Evolutionary conservation across 1,139 yeast species (phyloP).

Genomic region (Sugiyamaella xylanicola): DNA sequence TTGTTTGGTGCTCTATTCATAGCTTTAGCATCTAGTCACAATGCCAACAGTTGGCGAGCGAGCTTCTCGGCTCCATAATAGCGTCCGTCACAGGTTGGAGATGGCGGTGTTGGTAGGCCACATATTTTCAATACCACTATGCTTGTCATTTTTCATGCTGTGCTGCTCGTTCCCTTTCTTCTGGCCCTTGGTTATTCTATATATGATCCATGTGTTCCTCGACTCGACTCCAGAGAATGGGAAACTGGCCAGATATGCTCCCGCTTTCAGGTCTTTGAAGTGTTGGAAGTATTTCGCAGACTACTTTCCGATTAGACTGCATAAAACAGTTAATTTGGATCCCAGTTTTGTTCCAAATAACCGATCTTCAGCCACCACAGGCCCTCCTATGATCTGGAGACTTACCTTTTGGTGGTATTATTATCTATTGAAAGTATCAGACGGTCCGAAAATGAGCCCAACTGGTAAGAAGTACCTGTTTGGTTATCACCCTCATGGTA

Average conservation of each 20-base stretch:
- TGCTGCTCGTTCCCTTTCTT: constrained; percentile 65
- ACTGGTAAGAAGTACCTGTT: constrained; percentile 65
- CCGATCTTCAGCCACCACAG: constrained; percentile 12
- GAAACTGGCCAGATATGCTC: constrained; percentile 58
- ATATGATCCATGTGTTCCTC: constrained; percentile 55
- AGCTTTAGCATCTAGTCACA: background rate
- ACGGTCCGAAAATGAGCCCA: constrained; percentile 24
- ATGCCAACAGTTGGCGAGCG: background rate
- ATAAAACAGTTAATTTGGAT: constrained; percentile 67
- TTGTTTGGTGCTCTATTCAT: no score
- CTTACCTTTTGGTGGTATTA: constrained; percentile 36
- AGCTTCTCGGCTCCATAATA: constrained; percentile 1
- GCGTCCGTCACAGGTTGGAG: constrained; percentile 54
- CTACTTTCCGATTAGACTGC: constrained; percentile 80
- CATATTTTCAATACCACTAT: constrained; percentile 67
- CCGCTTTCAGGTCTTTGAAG: constrained; percentile 56
- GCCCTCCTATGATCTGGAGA: constrained; percentile 29
- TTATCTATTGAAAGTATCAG: constrained; percentile 23
- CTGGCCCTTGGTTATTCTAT: constrained; percentile 62
- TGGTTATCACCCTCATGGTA: constrained; percentile 97
- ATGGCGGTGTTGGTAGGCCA: constrained; percentile 78
- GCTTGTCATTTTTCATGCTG: constrained; percentile 56
- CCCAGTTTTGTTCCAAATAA: constrained; percentile 59
- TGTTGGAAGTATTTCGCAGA: constrained; percentile 76
- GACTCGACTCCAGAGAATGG: constrained; percentile 76